Conservation (phyloP, 768 basidiomycete genomes). For the Pulveroboletus ravenelii region DNA sequence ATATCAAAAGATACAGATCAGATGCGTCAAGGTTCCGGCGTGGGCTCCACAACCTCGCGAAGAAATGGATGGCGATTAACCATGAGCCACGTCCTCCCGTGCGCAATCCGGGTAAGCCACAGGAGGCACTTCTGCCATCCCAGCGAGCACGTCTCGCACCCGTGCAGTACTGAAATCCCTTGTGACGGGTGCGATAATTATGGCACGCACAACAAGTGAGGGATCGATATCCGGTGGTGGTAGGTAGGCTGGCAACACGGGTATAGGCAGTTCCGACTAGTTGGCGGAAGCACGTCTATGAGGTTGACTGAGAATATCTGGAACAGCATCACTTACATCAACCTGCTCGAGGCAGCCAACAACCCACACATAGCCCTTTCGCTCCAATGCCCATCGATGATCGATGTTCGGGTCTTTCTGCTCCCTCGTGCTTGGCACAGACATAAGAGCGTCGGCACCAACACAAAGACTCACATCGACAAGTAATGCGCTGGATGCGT, state of each 20-base stretch:
- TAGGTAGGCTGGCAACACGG: conserved; percentile 39
- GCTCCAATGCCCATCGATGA: conserved; percentile 49
- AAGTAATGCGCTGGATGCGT: conserved; percentile 46
- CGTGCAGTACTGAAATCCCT: conserved; percentile 39
- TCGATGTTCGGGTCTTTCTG: conserved; percentile 10
- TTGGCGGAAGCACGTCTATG: conserved; percentile 11
- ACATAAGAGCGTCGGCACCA: conserved; percentile 25
- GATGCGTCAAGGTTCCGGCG: conserved; percentile 26
- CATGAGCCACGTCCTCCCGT: background rate
- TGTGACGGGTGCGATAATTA: conserved; percentile 42
- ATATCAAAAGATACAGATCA: conserved; percentile 20
- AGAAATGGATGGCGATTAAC: conserved; percentile 6
- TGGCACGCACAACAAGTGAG: conserved; percentile 48
- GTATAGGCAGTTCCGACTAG: conserved; percentile 40
- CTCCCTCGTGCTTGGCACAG: conserved; percentile 3
- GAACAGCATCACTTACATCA: conserved; percentile 33
- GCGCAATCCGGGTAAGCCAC: conserved; percentile 22
- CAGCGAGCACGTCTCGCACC: conserved; percentile 22
- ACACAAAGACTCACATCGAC: conserved; percentile 56
- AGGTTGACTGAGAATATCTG: conserved; percentile 9
- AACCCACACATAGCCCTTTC: conserved; percentile 46
- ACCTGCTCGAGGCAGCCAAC: conserved; percentile 55
- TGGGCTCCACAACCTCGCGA: conserved; percentile 28
- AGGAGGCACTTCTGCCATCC: conserved; percentile 15
- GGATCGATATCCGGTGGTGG: conserved; percentile 39